Evolutionary conservation across 805 yeast genomes (phyloP), one percentile per base, ranked within the genome.

Genomic region (Yueomyces sp.): DNA sequence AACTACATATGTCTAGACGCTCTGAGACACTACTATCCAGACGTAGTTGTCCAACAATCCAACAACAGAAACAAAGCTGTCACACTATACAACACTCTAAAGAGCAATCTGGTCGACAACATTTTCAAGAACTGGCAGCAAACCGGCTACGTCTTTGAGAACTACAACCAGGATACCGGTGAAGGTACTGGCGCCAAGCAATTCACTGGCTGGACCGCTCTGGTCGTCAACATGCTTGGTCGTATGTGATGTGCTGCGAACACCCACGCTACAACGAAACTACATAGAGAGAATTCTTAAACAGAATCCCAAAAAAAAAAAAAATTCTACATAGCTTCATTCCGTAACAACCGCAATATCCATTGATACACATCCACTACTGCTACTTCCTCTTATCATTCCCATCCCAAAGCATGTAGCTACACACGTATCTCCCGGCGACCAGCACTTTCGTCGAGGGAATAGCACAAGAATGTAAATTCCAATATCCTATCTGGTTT

Each of bases 191-290:
- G 96, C 5, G 88, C 90, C 7, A 80, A 83, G 60, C 90, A 85
- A 57, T 92, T 92, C 64, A 69, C 85, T 38, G 98, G 98, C 2
- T 92, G 98, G 98, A 80, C 96, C 1, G 78, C 94, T 1, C 64
- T 86, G 46, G 82, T 84, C 9, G 76, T 84, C 4, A 68, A 77
- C 48, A 84, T 92, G 56, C 82, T 92, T 90, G 62, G 63, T 11
- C 50, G 41, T 28, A 40, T 40, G 31, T 48, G 40, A 43, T 30
- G 6, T 30, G 33, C 6, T 9, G 33, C 33, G 33, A 30, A 19
- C 19, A 19, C 19, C 2, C 19, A 19, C 19, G 19, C 19, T 19
- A 19, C 19, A 19, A 19, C 19, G 19, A 19, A 19, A 19, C 19
- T 19, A 19, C 19, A 19, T 19, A 19, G 19, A 19, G 19, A 19